Percentiles rank a stretch among this genome's conserved stretches.
These are phyloP conservation scores for Protostelium mycophagum DNA, from an alignment of 78 protist species.

Conservation along the genomic window DNA sequence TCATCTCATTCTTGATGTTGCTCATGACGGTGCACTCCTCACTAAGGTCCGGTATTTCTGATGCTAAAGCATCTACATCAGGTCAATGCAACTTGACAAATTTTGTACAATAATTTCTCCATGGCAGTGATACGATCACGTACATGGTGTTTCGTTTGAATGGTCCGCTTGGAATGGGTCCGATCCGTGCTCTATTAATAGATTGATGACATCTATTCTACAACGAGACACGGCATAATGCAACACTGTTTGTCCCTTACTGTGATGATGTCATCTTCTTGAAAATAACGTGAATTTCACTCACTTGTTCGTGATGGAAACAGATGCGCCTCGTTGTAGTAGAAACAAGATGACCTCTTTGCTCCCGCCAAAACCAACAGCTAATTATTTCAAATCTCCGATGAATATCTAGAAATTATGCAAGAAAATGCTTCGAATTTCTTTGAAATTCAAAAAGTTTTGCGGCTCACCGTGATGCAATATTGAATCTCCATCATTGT, in stretches of 20 bases:
- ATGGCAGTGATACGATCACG: too few relatives aligned
- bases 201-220: neutral
- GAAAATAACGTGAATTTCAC: neutral
- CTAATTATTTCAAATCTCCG: neutral
- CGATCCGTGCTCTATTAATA: neutral
- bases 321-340: neutral
- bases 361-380: neutral
- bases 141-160: too few relatives aligned
- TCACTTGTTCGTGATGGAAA: neutral
- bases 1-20: too few relatives aligned
- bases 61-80: too few relatives aligned
- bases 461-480: neutral
- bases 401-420: neutral
- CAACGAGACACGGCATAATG: neutral
- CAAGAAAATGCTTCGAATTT: too few relatives aligned
- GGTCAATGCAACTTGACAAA: too few relatives aligned
- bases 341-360: neutral
- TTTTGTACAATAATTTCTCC: too few relatives aligned
- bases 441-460: too few relatives aligned
- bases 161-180: neutral
- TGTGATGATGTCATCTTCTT: too few relatives aligned
- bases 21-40: too few relatives aligned
- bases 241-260: neutral
- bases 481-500: neutral
- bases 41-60: too few relatives aligned